Evolutionary conservation across 1,284 basidiomycete species (phyloP).

Genomic region (Rhizoctonia solani): DNA sequence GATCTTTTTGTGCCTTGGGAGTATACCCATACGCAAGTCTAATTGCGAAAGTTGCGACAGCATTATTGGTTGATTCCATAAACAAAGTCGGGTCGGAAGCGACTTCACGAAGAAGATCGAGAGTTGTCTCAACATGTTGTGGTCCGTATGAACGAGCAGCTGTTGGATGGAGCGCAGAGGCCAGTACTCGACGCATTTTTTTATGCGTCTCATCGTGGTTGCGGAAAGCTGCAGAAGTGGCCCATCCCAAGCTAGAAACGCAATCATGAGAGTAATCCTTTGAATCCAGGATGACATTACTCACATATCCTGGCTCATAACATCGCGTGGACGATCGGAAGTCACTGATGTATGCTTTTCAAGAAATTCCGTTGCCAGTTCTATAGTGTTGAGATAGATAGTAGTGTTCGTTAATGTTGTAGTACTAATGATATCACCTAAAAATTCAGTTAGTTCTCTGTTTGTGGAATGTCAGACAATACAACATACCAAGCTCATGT

Average conservation of each 20-base stretch:
- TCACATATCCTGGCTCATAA: background rate
- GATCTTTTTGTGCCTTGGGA: background rate
- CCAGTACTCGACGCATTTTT: too few relatives aligned
- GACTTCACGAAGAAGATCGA: too few relatives aligned
- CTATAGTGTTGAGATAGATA: background rate
- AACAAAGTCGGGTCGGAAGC: background rate
- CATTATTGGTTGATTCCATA: background rate
- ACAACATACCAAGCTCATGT: background rate
- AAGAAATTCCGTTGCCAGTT: background rate
- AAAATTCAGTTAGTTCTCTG: background rate
- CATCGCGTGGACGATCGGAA: background rate
- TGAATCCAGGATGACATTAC: background rate
- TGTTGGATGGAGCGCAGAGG: too few relatives aligned
- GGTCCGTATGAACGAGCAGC: too few relatives aligned
- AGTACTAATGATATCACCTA: background rate
- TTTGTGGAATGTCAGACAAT: background rate
- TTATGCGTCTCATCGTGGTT: conserved; percentile 14
- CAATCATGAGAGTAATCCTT: background rate
- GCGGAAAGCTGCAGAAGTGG: background rate
- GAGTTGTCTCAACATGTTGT: too few relatives aligned
- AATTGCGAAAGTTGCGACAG: background rate
- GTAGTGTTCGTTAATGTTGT: background rate
- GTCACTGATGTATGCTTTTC: conserved; percentile 2
- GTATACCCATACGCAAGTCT: conserved; percentile 8
- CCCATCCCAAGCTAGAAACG: conserved; percentile 9